phyloP scores from a whole-genome alignment of 148 eudicot genomes.

The Arbutus unedo region DNA sequence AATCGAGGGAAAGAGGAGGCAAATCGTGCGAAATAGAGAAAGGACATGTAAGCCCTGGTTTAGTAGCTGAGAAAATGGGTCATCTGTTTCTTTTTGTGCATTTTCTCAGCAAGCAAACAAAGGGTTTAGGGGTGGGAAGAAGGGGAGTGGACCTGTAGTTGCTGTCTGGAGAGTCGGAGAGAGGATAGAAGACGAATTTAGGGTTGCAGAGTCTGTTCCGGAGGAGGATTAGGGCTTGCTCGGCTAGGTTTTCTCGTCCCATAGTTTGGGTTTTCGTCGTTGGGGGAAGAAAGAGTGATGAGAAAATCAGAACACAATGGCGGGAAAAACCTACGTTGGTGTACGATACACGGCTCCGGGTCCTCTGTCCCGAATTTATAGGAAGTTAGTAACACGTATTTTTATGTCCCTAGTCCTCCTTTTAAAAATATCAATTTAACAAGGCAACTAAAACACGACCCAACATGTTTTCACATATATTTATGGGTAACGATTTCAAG shows the following conservation, averaged over 20 bases:
- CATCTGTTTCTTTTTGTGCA: not conserved
- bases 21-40: not conserved
- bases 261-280: not conserved
- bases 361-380: too few relatives aligned
- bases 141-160: conserved; percentile 48
- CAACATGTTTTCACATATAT: too few relatives aligned
- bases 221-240: conserved; percentile 52
- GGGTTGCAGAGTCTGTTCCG: conserved; percentile 56
- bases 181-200: conserved; percentile 41
- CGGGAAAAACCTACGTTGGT: not conserved
- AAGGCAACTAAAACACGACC: too few relatives aligned
- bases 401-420: too few relatives aligned
- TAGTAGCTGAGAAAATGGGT: too few relatives aligned
- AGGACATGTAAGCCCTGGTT: not conserved
- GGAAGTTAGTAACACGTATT: too few relatives aligned
- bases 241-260: conserved; percentile 35
- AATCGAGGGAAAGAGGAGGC: not conserved
- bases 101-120: not conserved
- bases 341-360: too few relatives aligned
- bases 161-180: conserved; percentile 51
- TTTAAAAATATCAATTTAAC: too few relatives aligned
- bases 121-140: not conserved
- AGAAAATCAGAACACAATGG: not conserved
- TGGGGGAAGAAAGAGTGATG: not conserved
- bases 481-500: too few relatives aligned